These are phyloP conservation scores for Globisporangium spiculum DNA, from an alignment of 352 stramenopile genomes.

Conservation along the genomic window DNA sequence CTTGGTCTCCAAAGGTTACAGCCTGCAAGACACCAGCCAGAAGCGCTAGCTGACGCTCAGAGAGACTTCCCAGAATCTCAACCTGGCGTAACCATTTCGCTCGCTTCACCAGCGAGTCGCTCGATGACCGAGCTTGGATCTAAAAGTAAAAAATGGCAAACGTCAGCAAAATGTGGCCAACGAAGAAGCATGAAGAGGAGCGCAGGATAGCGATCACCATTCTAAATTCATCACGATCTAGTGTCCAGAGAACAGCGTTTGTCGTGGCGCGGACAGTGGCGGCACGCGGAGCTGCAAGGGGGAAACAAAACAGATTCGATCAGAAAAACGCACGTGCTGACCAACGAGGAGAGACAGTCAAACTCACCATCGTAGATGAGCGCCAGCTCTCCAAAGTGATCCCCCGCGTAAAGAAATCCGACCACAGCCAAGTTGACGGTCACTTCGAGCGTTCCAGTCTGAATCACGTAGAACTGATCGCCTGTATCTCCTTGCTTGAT, in stretches of 20 bases:
- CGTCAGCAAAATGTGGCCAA: background rate
- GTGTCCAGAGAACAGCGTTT: conserved; percentile 84
- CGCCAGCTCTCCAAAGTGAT: conserved; percentile 89
- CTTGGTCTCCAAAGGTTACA: conserved; percentile 58
- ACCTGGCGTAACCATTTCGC: conserved; percentile 73
- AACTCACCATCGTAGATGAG: conserved; percentile 82
- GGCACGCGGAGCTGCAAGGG: conserved; percentile 72
- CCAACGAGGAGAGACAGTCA: background rate
- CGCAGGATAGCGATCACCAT: conserved; percentile 28
- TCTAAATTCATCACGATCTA: conserved; percentile 88
- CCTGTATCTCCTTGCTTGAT: conserved; percentile 92
- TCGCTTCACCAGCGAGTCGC: conserved; percentile 69
- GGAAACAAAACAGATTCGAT: background rate
- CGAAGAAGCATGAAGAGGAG: background rate
- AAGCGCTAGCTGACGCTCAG: conserved; percentile 60
- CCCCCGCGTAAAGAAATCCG: conserved; percentile 47
- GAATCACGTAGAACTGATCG: conserved; percentile 91
- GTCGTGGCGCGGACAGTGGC: conserved; percentile 90
- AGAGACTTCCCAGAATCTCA: conserved; percentile 66
- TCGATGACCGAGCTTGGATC: conserved; percentile 73
- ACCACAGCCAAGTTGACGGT: conserved; percentile 64
- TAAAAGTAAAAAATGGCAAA: conserved; percentile 13
- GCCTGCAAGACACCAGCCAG: conserved; percentile 62
- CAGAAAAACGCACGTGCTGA: background rate
- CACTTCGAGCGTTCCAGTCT: conserved; percentile 59